Evolutionary conservation across 1,284 basidiomycete species (phyloP).

Genomic region (Polyporus tsugae): DNA sequence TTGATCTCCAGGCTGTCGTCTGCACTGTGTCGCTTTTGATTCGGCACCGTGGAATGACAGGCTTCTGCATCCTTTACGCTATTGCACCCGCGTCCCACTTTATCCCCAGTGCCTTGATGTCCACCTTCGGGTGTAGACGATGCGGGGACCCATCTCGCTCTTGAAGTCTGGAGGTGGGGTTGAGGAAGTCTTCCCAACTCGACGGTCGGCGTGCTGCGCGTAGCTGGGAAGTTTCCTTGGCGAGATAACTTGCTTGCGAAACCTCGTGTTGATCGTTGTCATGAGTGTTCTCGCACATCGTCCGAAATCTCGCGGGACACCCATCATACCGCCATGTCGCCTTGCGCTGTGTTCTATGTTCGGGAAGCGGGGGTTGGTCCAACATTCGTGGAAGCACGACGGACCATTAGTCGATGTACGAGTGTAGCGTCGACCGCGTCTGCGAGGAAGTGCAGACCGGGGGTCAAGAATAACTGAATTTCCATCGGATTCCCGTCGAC

Average conservation of each 20-base stretch:
- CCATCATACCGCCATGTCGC: too few species aligned
- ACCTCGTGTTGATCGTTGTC: conserved; percentile 6
- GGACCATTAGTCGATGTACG: too few species aligned
- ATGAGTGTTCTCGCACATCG: neutral
- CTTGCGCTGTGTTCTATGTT: too few species aligned
- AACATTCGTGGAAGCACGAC: too few species aligned
- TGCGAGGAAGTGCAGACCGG: too few species aligned
- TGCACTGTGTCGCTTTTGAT: neutral
- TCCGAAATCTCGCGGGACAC: neutral
- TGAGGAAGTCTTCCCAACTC: neutral
- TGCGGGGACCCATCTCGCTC: neutral
- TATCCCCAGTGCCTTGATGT: neutral
- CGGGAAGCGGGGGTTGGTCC: too few species aligned
- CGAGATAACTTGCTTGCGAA: neutral
- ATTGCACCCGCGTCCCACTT: neutral
- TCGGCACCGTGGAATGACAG: neutral
- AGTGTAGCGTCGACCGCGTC: too few species aligned
- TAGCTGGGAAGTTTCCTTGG: neutral
- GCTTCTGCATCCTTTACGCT: neutral
- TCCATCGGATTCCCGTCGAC: too few species aligned
- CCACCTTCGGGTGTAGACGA: neutral
- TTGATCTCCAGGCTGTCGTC: neutral
- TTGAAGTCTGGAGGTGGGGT: neutral
- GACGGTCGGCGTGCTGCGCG: neutral
- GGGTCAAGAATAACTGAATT: too few species aligned